Evolutionary conservation across 2,329 filamentous ascomycete genomes (phyloP).

Genomic region (Colletotrichum coccodes): DNA sequence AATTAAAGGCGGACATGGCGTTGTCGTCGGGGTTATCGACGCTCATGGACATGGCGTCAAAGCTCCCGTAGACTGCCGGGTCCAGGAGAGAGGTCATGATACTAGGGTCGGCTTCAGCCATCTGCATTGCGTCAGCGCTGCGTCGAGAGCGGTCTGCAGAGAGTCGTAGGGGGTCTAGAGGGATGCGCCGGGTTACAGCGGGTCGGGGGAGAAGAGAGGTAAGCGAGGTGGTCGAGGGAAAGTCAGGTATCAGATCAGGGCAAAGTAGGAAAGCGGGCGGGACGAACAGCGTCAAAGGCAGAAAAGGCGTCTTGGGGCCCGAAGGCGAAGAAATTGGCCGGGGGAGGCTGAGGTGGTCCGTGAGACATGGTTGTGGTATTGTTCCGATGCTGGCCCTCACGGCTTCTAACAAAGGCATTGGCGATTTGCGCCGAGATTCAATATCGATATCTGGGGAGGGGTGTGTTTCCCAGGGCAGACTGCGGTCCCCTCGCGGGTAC

Average conservation of each 20-base stretch:
- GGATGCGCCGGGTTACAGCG: constrained; percentile 19
- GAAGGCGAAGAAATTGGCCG: constrained; percentile 49
- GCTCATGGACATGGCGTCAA: constrained; percentile 54
- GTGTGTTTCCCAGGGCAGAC: neutral
- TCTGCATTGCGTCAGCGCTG: constrained; percentile 34
- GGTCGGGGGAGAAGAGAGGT: constrained; percentile 11
- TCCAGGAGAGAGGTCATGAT: constrained; percentile 57
- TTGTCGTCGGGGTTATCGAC: constrained; percentile 48
- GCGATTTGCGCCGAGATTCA: constrained; percentile 10
- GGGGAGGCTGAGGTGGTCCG: constrained; percentile 46
- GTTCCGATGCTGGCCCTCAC: constrained; percentile 26
- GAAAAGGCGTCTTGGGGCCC: constrained; percentile 38
- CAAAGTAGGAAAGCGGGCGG: constrained; percentile 12
- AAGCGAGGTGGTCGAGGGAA: constrained; percentile 8
- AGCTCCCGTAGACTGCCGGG: constrained; percentile 47
- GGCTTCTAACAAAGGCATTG: constrained; percentile 32
- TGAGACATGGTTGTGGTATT: constrained; percentile 45
- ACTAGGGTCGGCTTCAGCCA: constrained; percentile 44
- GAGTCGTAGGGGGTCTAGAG: neutral
- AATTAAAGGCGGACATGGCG: constrained; percentile 36
- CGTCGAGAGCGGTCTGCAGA: constrained; percentile 6
- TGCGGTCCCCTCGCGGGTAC: constrained; percentile 17
- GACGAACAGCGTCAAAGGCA: constrained; percentile 32
- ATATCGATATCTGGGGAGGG: neutral
- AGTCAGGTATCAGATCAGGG: constrained; percentile 9